A percentile compares a stretch with the other conserved stretches of the same genome.
These are phyloP conservation scores for Porphyridium purpureum DNA, from an alignment of 23 red algal species.

Conservation along the genomic window DNA sequence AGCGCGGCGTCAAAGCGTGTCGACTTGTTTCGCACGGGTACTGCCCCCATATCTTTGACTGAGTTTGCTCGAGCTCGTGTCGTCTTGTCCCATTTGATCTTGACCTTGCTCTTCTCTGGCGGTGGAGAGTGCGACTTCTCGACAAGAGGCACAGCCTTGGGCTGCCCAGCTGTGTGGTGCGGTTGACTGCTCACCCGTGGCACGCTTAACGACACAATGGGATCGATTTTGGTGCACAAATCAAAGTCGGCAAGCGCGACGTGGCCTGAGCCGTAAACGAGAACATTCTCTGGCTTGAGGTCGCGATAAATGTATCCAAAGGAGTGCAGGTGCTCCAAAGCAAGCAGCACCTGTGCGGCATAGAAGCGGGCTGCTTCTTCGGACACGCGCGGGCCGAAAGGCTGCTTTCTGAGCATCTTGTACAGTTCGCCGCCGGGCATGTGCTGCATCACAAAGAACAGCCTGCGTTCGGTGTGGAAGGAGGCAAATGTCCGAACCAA, in stretches of 20 bases:
- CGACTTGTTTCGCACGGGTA: constrained; percentile 31
- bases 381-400: constrained; percentile 9
- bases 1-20: not conserved
- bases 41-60: too few species aligned
- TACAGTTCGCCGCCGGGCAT: constrained; percentile 29
- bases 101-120: too few species aligned
- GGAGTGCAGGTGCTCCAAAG: constrained; percentile 35
- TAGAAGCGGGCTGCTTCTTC: constrained; percentile 26
- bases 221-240: too few species aligned
- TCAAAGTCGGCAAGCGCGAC: constrained; percentile 81
- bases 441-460: constrained; percentile 40
- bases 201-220: too few species aligned
- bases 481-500: constrained; percentile 26
- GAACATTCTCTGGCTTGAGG: constrained; percentile 81
- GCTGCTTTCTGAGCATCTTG: constrained; percentile 21
- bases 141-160: too few species aligned
- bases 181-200: too few species aligned
- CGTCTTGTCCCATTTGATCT: too few species aligned
- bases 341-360: constrained; percentile 33
- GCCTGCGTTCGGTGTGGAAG: constrained; percentile 17
- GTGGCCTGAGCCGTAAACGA: constrained; percentile 65
- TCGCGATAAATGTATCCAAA: constrained; percentile 42
- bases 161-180: too few species aligned
- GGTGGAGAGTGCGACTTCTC: too few species aligned
- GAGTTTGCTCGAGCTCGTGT: too few species aligned